Percentiles rank a stretch among this genome's conserved stretches.
Evolutionary conservation across 306 rosid species (phyloP).

Genomic region (Trifolium subterraneum): DNA sequence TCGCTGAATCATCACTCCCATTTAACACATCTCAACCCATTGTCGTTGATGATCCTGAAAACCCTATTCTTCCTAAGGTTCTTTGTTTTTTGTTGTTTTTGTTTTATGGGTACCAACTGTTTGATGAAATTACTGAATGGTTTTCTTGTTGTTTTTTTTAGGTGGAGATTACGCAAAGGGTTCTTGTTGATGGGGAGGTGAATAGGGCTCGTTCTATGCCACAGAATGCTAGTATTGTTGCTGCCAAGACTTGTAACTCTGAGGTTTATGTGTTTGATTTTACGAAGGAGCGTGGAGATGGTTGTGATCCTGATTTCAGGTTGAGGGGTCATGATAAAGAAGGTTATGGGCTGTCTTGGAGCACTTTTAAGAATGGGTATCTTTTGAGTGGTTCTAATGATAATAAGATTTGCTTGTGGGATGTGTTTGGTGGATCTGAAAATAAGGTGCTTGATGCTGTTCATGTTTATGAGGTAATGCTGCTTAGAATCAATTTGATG

Average conservation of each 20-base stretch:
- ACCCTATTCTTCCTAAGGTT: conserved; percentile 69
- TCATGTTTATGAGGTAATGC: conserved; percentile 69
- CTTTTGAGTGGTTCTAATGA: conserved; percentile 89
- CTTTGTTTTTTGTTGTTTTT: neutral
- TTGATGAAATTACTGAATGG: conserved; percentile 45
- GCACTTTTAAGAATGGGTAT: conserved; percentile 66
- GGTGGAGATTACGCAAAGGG: conserved; percentile 70
- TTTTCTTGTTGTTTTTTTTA: conserved; percentile 33
- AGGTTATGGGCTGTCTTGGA: conserved; percentile 96
- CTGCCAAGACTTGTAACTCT: conserved; percentile 76
- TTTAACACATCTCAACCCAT: conserved; percentile 41
- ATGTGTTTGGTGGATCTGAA: conserved; percentile 59
- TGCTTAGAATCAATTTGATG: conserved; percentile 3
- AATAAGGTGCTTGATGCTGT: conserved; percentile 69
- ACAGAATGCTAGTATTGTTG: conserved; percentile 65
- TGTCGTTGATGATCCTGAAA: conserved; percentile 33
- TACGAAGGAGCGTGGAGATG: conserved; percentile 47
- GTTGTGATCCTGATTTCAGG: conserved; percentile 76
- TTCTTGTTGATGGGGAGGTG: conserved; percentile 91
- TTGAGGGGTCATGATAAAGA: conserved; percentile 92
- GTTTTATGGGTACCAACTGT: conserved; percentile 37
- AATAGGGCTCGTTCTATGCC: conserved; percentile 90
- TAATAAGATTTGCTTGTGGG: conserved; percentile 85
- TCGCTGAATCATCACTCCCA: conserved; percentile 76
- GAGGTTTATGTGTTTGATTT: conserved; percentile 85